Percentiles rank a stretch among this genome's conserved stretches.
Evolutionary conservation across 768 basidiomycete species (phyloP).

Genomic region (Tylopilus subfusipes): DNA sequence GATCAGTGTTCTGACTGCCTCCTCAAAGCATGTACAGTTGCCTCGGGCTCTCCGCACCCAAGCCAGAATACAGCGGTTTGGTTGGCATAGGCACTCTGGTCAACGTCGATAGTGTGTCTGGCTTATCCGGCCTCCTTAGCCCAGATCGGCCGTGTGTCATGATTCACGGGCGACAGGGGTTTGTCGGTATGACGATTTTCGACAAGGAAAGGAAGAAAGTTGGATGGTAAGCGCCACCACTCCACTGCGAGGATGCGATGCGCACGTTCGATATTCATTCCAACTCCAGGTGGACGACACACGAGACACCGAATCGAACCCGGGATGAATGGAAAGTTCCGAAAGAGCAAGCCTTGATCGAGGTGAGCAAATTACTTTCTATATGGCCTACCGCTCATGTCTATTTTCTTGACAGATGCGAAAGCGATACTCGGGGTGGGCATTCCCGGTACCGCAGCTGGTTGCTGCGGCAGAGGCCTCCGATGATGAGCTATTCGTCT

Average conservation of each 20-base stretch:
- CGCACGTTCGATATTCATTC: neutral
- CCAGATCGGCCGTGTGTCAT: slow-evolving; percentile 27
- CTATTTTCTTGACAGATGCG: slow-evolving; percentile 15
- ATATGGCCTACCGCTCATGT: neutral
- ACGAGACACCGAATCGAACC: slow-evolving; percentile 24
- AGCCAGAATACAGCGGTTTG: slow-evolving; percentile 29
- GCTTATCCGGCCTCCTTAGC: slow-evolving; percentile 18
- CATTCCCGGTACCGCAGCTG: slow-evolving; percentile 28
- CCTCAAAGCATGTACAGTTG: slow-evolving; percentile 21
- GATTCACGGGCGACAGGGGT: slow-evolving; percentile 27
- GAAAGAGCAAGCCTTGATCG: slow-evolving; percentile 18
- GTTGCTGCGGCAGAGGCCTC: slow-evolving; percentile 20
- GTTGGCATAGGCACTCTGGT: slow-evolving; percentile 23
- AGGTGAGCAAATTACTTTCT: slow-evolving; percentile 6
- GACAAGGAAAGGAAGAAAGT: slow-evolving; percentile 25
- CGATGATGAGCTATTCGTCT: slow-evolving; percentile 19
- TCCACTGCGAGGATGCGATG: neutral
- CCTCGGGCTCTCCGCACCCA: slow-evolving; percentile 17
- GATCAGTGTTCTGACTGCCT: neutral
- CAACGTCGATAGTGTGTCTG: slow-evolving; percentile 17
- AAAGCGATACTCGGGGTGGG: slow-evolving; percentile 26
- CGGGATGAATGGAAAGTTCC: slow-evolving; percentile 30
- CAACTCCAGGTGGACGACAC: slow-evolving; percentile 27
- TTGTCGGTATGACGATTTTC: slow-evolving; percentile 27
- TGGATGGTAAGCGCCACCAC: slow-evolving; percentile 18